Evolutionary conservation across 2,329 filamentous ascomycete species (phyloP).

Genomic region (Cladophialophora immunda): DNA sequence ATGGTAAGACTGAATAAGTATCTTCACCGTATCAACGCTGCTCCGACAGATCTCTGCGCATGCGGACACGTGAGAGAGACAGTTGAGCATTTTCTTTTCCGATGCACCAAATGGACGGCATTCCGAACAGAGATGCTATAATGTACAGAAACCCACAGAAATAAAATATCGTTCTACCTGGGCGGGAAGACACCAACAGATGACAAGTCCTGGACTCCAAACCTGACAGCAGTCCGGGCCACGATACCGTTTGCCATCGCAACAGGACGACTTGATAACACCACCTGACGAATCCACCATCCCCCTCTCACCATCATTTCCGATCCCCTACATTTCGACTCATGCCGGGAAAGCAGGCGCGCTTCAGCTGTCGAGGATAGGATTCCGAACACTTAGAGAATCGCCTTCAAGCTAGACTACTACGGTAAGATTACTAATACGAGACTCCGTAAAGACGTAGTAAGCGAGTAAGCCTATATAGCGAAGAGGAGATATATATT

Average conservation of each 20-base stretch:
- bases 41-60: slow-evolving; percentile 37
- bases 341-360: slow-evolving; percentile 43
- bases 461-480: slow-evolving; percentile 38
- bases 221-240: slow-evolving; percentile 44
- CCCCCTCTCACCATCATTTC: slow-evolving; percentile 34
- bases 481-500: slow-evolving; percentile 34
- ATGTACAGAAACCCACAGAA: slow-evolving; percentile 39
- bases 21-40: slow-evolving; percentile 30
- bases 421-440: slow-evolving; percentile 43
- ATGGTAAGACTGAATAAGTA: slow-evolving; percentile 47
- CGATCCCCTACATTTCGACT: slow-evolving; percentile 29
- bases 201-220: slow-evolving; percentile 43
- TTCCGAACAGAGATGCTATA: slow-evolving; percentile 41
- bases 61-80: slow-evolving; percentile 42
- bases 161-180: slow-evolving; percentile 44
- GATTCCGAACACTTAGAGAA: slow-evolving; percentile 49
- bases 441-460: slow-evolving; percentile 31
- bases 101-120: slow-evolving; percentile 43
- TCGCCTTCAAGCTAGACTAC: slow-evolving; percentile 47
- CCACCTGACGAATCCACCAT: slow-evolving; percentile 35
- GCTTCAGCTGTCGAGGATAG: slow-evolving; percentile 48
- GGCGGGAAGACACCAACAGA: slow-evolving; percentile 38
- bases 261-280: slow-evolving; percentile 39
- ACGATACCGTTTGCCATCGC: slow-evolving; percentile 46
- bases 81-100: slow-evolving; percentile 44